A percentile compares a stretch with the other conserved stretches of the same genome.
These are phyloP conservation scores for Pelargonium citronellum DNA, from an alignment of 441 rosid species.

Conservation along the genomic window DNA sequence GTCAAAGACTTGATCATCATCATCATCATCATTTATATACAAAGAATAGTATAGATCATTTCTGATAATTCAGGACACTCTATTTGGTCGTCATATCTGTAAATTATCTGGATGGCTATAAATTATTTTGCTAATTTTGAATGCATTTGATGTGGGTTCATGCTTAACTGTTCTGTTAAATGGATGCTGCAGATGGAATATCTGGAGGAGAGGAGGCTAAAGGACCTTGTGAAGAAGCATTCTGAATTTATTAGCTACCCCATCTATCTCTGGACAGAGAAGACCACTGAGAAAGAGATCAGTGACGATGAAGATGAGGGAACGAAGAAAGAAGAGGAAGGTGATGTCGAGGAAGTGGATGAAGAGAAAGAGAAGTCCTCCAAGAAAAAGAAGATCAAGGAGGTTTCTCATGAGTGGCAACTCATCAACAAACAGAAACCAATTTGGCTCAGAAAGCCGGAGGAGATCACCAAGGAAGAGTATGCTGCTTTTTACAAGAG, in stretches of 20 bases:
- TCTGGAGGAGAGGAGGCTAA: slow-evolving; percentile 77
- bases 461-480: slow-evolving; percentile 81
- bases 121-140: no score
- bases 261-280: slow-evolving; percentile 75
- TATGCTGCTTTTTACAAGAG: slow-evolving; percentile 87
- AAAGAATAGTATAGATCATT: no score
- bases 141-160: no score
- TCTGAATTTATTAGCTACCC: slow-evolving; percentile 94
- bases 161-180: no score
- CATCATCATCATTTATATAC: no score
- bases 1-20: no score
- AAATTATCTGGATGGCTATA: no score
- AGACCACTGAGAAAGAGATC: slow-evolving; percentile 81
- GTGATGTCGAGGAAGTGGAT: slow-evolving; percentile 64
- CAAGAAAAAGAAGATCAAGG: slow-evolving; percentile 82
- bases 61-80: no score
- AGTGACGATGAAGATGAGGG: slow-evolving; percentile 81
- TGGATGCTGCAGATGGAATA: slow-evolving; percentile 51
- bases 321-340: slow-evolving; percentile 67
- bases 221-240: slow-evolving; percentile 92
- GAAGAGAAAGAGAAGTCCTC: slow-evolving; percentile 62
- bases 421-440: slow-evolving; percentile 85
- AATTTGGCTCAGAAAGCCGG: slow-evolving; percentile 81
- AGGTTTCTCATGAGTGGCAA: slow-evolving; percentile 76
- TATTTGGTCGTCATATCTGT: no score